Percentiles rank a stretch among this genome's conserved stretches.
These are phyloP conservation scores for Geotrichum bryndzae DNA, from an alignment of 1,139 yeast genomes.

Conservation along the genomic window DNA sequence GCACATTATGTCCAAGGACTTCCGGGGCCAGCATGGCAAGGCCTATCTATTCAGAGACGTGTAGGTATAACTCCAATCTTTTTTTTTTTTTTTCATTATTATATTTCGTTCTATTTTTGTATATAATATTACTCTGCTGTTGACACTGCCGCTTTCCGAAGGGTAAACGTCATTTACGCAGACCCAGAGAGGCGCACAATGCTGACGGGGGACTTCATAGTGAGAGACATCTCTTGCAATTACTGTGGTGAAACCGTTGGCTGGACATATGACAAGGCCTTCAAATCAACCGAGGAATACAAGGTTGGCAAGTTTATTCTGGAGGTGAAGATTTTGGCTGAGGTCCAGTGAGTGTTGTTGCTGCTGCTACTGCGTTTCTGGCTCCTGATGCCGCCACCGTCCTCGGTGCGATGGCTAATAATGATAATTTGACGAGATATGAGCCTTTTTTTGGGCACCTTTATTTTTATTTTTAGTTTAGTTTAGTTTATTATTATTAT, in stretches of 20 bases:
- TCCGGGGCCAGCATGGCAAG: constrained; percentile 39
- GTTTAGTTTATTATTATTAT: too few species aligned
- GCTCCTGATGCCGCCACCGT: not conserved
- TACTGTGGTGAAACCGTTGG: constrained; percentile 62
- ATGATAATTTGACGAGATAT: not conserved
- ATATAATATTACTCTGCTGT: not conserved
- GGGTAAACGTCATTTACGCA: constrained; percentile 36
- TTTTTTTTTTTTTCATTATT: not conserved
- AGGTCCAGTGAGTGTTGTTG: constrained; percentile 6
- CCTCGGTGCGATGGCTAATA: not conserved
- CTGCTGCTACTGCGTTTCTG: not conserved
- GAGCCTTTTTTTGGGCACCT: not conserved
- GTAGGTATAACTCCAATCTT: constrained; percentile 24
- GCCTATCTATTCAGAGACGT: constrained; percentile 39
- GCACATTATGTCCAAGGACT: constrained; percentile 37
- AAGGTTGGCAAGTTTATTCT: constrained; percentile 77
- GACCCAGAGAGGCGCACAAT: constrained; percentile 41
- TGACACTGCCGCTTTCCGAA: constrained; percentile 12
- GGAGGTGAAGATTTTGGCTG: constrained; percentile 40
- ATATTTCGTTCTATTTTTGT: not conserved
- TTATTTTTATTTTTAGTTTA: not conserved
- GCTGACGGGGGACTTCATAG: constrained; percentile 67
- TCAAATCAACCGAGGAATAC: constrained; percentile 51
- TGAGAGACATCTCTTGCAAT: constrained; percentile 58
- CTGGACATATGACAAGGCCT: constrained; percentile 70